phyloP scores from a whole-genome alignment of 2,329 filamentous ascomycete species.

The Tothia fuscella region DNA sequence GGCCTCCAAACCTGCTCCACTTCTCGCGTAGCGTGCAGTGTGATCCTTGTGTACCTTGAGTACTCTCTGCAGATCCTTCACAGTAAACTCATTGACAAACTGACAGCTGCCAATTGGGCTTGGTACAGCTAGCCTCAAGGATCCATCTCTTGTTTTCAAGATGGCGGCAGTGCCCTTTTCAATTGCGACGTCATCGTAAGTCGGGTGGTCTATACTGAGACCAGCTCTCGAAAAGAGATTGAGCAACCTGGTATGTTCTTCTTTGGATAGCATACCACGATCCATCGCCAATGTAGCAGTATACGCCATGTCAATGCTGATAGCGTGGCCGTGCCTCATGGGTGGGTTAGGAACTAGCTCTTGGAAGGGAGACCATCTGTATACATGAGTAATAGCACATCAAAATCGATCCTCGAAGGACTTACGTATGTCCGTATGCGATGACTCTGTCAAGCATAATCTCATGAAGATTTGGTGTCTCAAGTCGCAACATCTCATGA shows the following conservation, averaged over 20 bases:
- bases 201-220: constrained; percentile 57
- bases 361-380: constrained; percentile 57
- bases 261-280: constrained; percentile 47
- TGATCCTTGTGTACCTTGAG: constrained; percentile 52
- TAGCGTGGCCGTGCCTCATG: constrained; percentile 60
- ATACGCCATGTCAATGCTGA: constrained; percentile 67
- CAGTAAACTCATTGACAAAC: constrained; percentile 56
- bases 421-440: constrained; percentile 58
- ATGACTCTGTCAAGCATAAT: constrained; percentile 61
- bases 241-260: constrained; percentile 51
- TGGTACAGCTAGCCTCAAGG: constrained; percentile 56
- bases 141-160: constrained; percentile 57
- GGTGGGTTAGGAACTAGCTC: constrained; percentile 58
- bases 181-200: constrained; percentile 54
- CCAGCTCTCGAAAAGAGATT: constrained; percentile 58
- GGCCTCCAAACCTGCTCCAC: constrained; percentile 55
- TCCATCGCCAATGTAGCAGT: constrained; percentile 55
- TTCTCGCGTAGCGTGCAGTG: constrained; percentile 49
- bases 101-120: constrained; percentile 53
- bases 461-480: constrained; percentile 63
- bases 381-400: neutral
- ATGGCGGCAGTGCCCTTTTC: constrained; percentile 57
- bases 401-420: neutral
- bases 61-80: constrained; percentile 49
- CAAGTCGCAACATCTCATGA: constrained; percentile 60